These are phyloP conservation scores for Boletellus emodensis DNA, from an alignment of 768 basidiomycete species.

Conservation along the genomic window DNA sequence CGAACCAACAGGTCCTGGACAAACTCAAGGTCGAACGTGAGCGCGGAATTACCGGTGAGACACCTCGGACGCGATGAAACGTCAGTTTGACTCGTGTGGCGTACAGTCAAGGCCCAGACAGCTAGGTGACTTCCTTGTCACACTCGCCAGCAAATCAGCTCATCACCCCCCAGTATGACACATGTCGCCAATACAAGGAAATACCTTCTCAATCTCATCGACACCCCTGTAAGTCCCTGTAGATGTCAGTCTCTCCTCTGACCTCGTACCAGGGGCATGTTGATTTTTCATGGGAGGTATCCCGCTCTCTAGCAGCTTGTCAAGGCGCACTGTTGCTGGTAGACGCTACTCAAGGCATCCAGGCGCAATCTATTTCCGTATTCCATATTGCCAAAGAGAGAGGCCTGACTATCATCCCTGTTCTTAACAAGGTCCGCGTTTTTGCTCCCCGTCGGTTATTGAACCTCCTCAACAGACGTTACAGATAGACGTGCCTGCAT, in stretches of 20 bases:
- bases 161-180: slow-evolving; percentile 61
- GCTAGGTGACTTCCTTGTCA: slow-evolving; percentile 54
- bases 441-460: neutral
- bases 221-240: slow-evolving; percentile 70
- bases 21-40: slow-evolving; percentile 97
- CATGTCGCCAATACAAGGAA: slow-evolving; percentile 49
- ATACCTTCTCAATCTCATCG: slow-evolving; percentile 89
- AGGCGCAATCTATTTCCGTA: slow-evolving; percentile 96
- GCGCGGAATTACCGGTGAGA: slow-evolving; percentile 85
- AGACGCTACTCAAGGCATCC: slow-evolving; percentile 96
- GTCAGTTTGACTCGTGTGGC: slow-evolving; percentile 1
- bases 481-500: slow-evolving; percentile 90
- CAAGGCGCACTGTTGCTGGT: slow-evolving; percentile 87
- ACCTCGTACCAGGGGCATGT: slow-evolving; percentile 74
- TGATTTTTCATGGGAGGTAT: slow-evolving; percentile 97
- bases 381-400: slow-evolving; percentile 84
- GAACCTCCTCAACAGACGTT: neutral
- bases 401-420: slow-evolving; percentile 80
- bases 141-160: neutral
- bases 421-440: slow-evolving; percentile 78
- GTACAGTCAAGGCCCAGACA: slow-evolving; percentile 89
- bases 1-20: slow-evolving; percentile 83
- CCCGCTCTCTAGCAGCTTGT: slow-evolving; percentile 86
- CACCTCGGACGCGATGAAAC: neutral
- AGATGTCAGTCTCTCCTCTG: neutral